A percentile compares a stretch with the other conserved stretches of the same genome.
phyloP scores from a whole-genome alignment of 257 asterid genomes.

The Solanum pinnatisectum region DNA sequence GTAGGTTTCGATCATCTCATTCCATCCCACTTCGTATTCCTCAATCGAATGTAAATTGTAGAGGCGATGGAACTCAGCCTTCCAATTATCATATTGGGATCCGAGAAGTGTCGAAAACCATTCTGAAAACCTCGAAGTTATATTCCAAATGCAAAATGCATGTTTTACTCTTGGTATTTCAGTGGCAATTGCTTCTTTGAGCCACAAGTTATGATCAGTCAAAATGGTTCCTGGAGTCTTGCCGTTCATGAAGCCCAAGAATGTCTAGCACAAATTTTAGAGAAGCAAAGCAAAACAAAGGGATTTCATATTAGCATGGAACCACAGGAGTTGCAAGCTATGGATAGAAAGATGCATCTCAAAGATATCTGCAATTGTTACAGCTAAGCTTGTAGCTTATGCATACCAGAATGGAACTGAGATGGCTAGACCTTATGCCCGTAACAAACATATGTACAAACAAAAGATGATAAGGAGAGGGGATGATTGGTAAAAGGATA shows the following conservation, averaged over 20 bases:
- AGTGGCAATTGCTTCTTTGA: conserved; percentile 81
- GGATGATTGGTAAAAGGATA: neutral
- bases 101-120: conserved; percentile 92
- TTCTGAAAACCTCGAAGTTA: conserved; percentile 79
- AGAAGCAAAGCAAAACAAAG: neutral
- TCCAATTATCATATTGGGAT: conserved; percentile 88
- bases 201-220: conserved; percentile 88
- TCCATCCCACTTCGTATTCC: conserved; percentile 90
- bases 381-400: neutral
- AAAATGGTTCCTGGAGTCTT: conserved; percentile 86
- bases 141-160: conserved; percentile 96
- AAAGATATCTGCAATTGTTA: neutral
- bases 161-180: conserved; percentile 86
- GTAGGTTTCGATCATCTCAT: conserved; percentile 78
- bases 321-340: neutral
- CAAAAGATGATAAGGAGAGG: neutral
- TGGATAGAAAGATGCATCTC: neutral
- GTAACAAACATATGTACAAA: neutral
- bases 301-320: neutral
- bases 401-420: neutral
- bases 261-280: conserved; percentile 33
- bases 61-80: conserved; percentile 75
- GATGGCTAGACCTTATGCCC: neutral
- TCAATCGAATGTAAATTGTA: conserved; percentile 69
- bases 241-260: conserved; percentile 83